Evolutionary conservation across 2,329 filamentous ascomycete genomes (phyloP).

Genomic region (Cryoendolithus antarcticus): DNA sequence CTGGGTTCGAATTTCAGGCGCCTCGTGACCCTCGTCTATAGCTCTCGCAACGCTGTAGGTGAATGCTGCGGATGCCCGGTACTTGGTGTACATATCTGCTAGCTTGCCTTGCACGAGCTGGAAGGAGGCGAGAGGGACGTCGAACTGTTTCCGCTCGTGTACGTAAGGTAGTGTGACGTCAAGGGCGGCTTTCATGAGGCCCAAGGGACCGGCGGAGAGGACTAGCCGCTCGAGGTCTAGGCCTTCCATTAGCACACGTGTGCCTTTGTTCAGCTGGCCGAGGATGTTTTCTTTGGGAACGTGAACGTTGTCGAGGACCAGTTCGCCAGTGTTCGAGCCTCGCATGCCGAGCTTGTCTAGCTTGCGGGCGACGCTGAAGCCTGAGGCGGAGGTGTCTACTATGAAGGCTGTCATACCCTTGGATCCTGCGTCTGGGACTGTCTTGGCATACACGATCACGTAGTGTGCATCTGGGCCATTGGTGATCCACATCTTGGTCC

Average conservation of each 20-base stretch:
- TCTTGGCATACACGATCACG: conserved; percentile 96
- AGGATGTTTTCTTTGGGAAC: conserved; percentile 73
- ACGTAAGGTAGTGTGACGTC: conserved; percentile 81
- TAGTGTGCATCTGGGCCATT: conserved; percentile 90
- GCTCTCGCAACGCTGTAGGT: conserved; percentile 71
- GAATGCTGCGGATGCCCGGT: conserved; percentile 71
- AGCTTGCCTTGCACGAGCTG: conserved; percentile 88
- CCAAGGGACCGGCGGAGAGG: conserved; percentile 77
- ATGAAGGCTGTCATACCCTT: conserved; percentile 95
- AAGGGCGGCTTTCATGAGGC: conserved; percentile 84
- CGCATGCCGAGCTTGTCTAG: conserved; percentile 98
- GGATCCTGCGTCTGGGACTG: conserved; percentile 61
- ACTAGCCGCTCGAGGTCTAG: conserved; percentile 89
- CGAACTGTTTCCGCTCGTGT: conserved; percentile 83
- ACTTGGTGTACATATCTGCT: conserved; percentile 95
- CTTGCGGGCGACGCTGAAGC: conserved; percentile 80
- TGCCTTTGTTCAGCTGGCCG: conserved; percentile 67
- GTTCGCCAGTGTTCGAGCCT: conserved; percentile 88
- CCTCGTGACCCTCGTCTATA: conserved; percentile 52
- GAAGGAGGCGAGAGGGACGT: conserved; percentile 73
- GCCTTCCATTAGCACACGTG: conserved; percentile 88
- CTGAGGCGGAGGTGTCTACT: conserved; percentile 57
- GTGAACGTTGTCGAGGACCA: conserved; percentile 83
- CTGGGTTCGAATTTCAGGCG: conserved; percentile 56
- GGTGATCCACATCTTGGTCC: conserved; percentile 99